These are phyloP conservation scores for Penicillium sp. DNA, from an alignment of 2,329 filamentous ascomycete genomes.

Conservation along the genomic window DNA sequence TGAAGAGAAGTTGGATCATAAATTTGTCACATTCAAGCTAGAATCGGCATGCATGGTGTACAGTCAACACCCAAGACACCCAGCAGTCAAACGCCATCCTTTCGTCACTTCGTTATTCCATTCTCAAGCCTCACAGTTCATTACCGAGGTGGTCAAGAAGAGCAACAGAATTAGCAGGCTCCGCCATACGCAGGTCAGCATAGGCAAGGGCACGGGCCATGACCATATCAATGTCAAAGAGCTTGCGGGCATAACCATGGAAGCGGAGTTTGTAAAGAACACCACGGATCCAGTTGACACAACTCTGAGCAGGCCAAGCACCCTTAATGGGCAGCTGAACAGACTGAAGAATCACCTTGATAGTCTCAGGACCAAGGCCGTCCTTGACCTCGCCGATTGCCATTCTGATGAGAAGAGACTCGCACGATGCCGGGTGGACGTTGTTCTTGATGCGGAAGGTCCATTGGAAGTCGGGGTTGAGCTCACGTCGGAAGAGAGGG, in stretches of 20 bases:
- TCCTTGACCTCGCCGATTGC: neutral
- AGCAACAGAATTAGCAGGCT: neutral
- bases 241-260: neutral
- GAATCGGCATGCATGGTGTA: neutral
- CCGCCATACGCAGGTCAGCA: conserved; percentile 3
- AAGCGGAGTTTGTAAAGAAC: neutral
- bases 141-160: conserved; percentile 1
- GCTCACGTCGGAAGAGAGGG: neutral
- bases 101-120: too few relatives aligned
- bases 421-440: neutral
- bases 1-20: neutral
- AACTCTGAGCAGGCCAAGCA: neutral
- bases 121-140: neutral
- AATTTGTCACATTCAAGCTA: neutral
- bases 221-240: neutral
- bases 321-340: neutral
- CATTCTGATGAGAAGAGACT: neutral
- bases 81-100: neutral
- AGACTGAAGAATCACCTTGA: neutral
- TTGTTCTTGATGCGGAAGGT: neutral
- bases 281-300: neutral
- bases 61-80: neutral
- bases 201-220: conserved; percentile 2
- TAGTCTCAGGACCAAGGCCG: neutral
- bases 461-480: conserved; percentile 7